Base-by-base conservation (phyloP, 371 early-diverging fungal genomes). In the Mucor irregularis region DNA sequence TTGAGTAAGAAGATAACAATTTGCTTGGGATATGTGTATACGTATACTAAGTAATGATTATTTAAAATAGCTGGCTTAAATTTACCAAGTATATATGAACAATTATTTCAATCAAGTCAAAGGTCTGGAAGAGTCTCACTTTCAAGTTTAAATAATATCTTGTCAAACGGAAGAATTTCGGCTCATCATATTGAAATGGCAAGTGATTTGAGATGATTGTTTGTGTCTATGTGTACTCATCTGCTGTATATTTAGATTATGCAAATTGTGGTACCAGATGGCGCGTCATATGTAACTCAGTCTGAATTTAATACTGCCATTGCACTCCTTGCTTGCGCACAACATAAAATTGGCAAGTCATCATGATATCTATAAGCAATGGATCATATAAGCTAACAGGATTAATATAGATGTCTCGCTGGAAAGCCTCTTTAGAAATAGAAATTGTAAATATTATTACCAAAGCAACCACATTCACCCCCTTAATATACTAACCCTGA, bases 291-390 rank as follows among this genome's bases (percentile, higher is more conserved):
- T 52, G 66, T 84, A 53, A 77, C 79, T 48, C 80, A 78, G 50
- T 60, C 74, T 38, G 89, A 86, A 66, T 86, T 87, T 62, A 85
- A 87, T 55, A 70, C 84, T 31, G 80, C 86, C 2, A 58, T 90
- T 40, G 88, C 87, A 9, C 70, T 90, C 49, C 64, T 82, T 10
- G 87, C 82, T 14, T 70, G 88, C 58, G 88, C 88, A 11, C 90
- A 90, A 62, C 86, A 88, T 64, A 82, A 85, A 62, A 83, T 87
- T 74, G 75, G 82, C 58, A 71, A 66, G 37, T 8, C n/a, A n/a
- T n/a, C n/a, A n/a, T n/a, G n/a, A n/a, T n/a, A n/a, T n/a, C n/a
- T n/a, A n/a, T n/a, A n/a, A n/a, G n/a, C n/a, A n/a, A n/a, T n/a
- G n/a, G n/a, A n/a, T n/a, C n/a, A n/a, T n/a, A n/a, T 28, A 19